Conservation (phyloP, 2,329 filamentous ascomycete genomes). For the Xylaria sp. region DNA sequence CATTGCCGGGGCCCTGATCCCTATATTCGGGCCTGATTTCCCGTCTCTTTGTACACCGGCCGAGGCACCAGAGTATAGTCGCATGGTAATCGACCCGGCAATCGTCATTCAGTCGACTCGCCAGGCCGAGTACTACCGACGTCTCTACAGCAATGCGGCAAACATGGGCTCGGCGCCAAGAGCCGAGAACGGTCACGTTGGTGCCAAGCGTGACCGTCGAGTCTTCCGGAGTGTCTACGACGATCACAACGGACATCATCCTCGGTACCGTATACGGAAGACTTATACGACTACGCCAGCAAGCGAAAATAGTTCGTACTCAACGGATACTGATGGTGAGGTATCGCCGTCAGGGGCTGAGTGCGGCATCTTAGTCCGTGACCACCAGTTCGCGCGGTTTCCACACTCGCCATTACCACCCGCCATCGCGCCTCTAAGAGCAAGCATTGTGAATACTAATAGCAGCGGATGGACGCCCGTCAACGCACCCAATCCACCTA, state of each 20-base stretch:
- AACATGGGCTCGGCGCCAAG: slow-evolving; percentile 10
- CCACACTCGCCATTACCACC: slow-evolving; percentile 24
- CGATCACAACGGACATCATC: slow-evolving; percentile 19
- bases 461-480: slow-evolving; percentile 30
- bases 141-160: slow-evolving; percentile 29
- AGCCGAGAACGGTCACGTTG: slow-evolving; percentile 12
- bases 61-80: slow-evolving; percentile 56
- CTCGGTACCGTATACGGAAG: slow-evolving; percentile 29
- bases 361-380: slow-evolving; percentile 7
- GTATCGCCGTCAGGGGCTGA: slow-evolving; percentile 24
- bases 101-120: slow-evolving; percentile 50
- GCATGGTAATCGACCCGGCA: slow-evolving; percentile 58
- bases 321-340: slow-evolving; percentile 39
- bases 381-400: slow-evolving; percentile 12
- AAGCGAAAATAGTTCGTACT: slow-evolving; percentile 36
- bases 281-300: slow-evolving; percentile 23
- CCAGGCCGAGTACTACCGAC: slow-evolving; percentile 43
- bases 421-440: slow-evolving; percentile 16
- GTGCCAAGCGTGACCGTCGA: slow-evolving; percentile 27
- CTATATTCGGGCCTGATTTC: slow-evolving; percentile 83
- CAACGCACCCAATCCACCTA: slow-evolving; percentile 17
- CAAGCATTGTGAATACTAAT: slow-evolving; percentile 9
- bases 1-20: slow-evolving; percentile 80
- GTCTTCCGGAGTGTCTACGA: slow-evolving; percentile 28
- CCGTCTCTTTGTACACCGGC: slow-evolving; percentile 63